Conservation (phyloP, 2,329 filamentous ascomycete genomes). For the Mollisiaceae sp. region DNA sequence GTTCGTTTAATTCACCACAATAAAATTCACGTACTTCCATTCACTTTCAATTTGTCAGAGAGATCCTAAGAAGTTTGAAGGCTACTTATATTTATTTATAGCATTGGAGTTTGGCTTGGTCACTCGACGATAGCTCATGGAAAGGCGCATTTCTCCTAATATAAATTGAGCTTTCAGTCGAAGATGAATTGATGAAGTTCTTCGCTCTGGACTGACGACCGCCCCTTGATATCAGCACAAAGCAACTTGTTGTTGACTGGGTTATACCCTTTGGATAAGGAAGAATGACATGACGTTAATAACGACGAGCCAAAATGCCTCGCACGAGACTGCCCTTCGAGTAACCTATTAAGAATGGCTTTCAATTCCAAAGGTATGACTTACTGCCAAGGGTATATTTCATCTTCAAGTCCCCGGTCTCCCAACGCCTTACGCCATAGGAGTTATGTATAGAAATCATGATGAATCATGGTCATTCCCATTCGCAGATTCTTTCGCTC, state of each 20-base stretch:
- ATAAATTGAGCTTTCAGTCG: not conserved
- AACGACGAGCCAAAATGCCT: no score
- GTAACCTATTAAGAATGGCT: not conserved
- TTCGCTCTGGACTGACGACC: no score
- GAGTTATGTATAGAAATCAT: not conserved
- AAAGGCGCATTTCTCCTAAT: not conserved
- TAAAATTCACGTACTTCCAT: no score
- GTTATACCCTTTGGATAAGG: not conserved
- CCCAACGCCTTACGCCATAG: not conserved
- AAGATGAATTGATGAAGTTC: not conserved
- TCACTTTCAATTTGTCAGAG: no score
- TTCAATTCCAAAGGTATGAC: not conserved
- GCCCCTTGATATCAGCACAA: no score
- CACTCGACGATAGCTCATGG: not conserved
- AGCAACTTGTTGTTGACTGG: not conserved
- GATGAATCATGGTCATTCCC: constrained; percentile 6
- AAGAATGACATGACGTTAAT: no score
- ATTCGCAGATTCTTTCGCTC: constrained; percentile 25
- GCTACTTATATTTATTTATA: no score
- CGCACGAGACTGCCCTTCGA: not conserved
- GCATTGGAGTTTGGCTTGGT: no score
- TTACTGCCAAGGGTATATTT: not conserved
- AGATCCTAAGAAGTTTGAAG: no score
- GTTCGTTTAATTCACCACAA: no score
- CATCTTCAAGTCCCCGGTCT: not conserved